These are phyloP conservation scores for Cyclotella distinguenda DNA, from an alignment of 108 stramenopile genomes.

Conservation along the genomic window DNA sequence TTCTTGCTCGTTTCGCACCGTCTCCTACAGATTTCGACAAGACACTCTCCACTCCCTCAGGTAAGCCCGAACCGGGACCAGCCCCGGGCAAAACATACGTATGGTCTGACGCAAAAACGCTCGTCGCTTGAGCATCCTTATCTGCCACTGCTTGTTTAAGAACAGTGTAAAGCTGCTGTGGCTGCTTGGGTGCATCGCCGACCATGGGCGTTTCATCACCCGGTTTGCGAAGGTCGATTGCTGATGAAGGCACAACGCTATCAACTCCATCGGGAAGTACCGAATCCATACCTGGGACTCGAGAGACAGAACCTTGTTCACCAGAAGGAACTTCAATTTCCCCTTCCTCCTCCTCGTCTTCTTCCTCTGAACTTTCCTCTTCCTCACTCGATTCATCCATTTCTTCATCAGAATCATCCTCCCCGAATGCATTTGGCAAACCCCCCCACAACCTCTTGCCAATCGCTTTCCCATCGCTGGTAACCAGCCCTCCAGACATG, in stretches of 20 bases:
- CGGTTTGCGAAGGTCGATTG: constrained; percentile 74
- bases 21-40: constrained; percentile 59
- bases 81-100: constrained; percentile 72
- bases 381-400: constrained; percentile 61
- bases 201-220: constrained; percentile 79
- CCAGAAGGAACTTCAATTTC: constrained; percentile 57
- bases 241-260: constrained; percentile 66
- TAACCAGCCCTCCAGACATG: constrained; percentile 48
- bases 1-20: constrained; percentile 51
- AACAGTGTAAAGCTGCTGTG: constrained; percentile 82
- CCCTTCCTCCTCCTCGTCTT: constrained; percentile 10
- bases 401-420: constrained; percentile 57
- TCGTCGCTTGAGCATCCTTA: constrained; percentile 42
- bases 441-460: constrained; percentile 78
- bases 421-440: constrained; percentile 60
- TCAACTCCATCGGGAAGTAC: constrained; percentile 61
- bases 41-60: constrained; percentile 76
- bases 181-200: constrained; percentile 34
- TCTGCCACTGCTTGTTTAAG: constrained; percentile 57
- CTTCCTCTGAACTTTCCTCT: constrained; percentile 38
- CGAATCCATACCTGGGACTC: constrained; percentile 36
- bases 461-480: constrained; percentile 76
- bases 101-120: constrained; percentile 77
- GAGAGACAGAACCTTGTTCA: constrained; percentile 1
- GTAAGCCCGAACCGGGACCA: constrained; percentile 46